phyloP scores from a whole-genome alignment of 2,329 filamentous ascomycete species.

The Botrytis aclada region DNA sequence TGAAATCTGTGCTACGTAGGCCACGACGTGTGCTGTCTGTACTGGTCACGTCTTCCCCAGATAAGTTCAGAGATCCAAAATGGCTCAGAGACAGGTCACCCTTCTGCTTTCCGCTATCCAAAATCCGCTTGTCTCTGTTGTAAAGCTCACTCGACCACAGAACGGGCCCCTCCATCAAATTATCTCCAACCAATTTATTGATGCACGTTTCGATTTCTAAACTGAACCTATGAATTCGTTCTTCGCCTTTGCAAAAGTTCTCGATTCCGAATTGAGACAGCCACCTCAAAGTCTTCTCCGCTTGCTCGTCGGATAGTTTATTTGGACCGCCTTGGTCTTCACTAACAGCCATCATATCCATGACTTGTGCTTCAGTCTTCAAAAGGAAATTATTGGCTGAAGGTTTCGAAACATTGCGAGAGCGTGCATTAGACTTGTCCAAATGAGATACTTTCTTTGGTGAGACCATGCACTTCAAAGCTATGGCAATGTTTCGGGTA shows the following conservation, averaged over 20 bases:
- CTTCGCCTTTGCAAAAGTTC: constrained; percentile 92
- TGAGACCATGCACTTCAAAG: constrained; percentile 85
- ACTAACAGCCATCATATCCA: constrained; percentile 80
- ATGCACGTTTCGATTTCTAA: constrained; percentile 87
- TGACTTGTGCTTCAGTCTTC: constrained; percentile 77
- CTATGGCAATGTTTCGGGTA: constrained; percentile 78
- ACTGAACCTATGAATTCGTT: constrained; percentile 89
- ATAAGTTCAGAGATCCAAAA: constrained; percentile 47
- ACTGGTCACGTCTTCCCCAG: constrained; percentile 42
- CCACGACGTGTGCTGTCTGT: constrained; percentile 34
- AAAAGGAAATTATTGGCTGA: constrained; percentile 58
- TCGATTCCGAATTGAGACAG: constrained; percentile 77
- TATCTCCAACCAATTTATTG: constrained; percentile 79
- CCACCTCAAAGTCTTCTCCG: constrained; percentile 81
- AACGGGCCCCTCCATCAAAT: constrained; percentile 78
- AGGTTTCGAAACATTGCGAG: constrained; percentile 37
- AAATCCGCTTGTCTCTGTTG: constrained; percentile 64
- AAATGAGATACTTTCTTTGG: constrained; percentile 44
- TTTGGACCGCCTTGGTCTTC: constrained; percentile 86
- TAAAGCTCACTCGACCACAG: constrained; percentile 92
- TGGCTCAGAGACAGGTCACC: constrained; percentile 48
- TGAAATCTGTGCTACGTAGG: constrained; percentile 43
- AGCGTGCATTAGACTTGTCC: constrained; percentile 38
- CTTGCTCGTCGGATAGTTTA: constrained; percentile 94
- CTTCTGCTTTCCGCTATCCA: constrained; percentile 48